Conservation (phyloP, 2,329 filamentous ascomycete species). For the Neopestalotiopsis sp. region DNA sequence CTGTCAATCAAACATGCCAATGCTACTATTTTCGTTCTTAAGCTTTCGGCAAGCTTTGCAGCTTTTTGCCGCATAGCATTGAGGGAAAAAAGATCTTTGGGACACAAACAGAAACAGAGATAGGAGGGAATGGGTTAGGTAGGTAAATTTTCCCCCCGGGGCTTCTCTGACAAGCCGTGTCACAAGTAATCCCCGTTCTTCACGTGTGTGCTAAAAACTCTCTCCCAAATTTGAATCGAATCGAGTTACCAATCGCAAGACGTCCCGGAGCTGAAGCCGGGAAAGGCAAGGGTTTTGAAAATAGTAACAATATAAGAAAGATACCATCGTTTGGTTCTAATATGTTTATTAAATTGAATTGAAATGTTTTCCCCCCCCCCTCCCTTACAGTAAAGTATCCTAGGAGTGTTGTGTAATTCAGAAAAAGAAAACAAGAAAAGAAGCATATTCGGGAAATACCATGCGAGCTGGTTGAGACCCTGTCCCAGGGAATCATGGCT, state of each 20-base stretch:
- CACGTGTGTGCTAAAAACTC: not conserved
- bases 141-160: not conserved
- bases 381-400: not conserved
- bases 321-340: not conserved
- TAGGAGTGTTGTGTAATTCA: not conserved
- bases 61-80: not conserved
- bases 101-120: too few species aligned
- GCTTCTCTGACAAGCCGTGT: constrained; percentile 15
- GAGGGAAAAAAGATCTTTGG: constrained; percentile 5
- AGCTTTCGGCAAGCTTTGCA: constrained; percentile 14
- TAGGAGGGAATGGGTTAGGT: not conserved
- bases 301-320: not conserved
- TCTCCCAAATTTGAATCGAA: not conserved
- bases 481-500: not conserved
- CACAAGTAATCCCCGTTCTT: constrained; percentile 4
- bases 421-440: not conserved
- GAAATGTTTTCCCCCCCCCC: not conserved
- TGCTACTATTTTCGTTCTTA: constrained; percentile 16
- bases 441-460: not conserved
- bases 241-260: not conserved
- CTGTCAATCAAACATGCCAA: constrained; percentile 19
- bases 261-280: not conserved
- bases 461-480: not conserved
- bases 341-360: not conserved
- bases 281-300: not conserved